Evolutionary conservation across 345 rosid species (phyloP).

Genomic region (Sisymbrium irio): DNA sequence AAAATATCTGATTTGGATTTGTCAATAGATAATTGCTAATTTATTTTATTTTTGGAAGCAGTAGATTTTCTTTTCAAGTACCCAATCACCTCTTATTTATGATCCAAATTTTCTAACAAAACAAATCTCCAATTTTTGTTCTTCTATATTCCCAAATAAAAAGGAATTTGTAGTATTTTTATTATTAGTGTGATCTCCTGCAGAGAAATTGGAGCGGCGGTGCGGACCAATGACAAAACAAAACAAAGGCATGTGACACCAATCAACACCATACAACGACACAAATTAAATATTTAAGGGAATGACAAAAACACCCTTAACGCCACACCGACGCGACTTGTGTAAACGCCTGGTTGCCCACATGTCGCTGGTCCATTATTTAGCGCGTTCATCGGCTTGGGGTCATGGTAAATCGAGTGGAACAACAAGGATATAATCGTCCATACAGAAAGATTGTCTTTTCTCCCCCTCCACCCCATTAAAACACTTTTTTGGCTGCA

Average conservation of each 20-base stretch:
- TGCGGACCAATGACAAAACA: background rate
- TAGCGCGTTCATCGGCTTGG: constrained; percentile 3
- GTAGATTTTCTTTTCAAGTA: constrained; percentile 39
- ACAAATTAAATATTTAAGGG: background rate
- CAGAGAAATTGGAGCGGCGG: constrained; percentile 27
- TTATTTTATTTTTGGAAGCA: background rate
- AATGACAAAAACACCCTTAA: constrained; percentile 15
- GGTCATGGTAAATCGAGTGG: constrained; percentile 6
- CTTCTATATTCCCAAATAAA: background rate
- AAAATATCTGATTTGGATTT: background rate
- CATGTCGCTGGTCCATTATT: constrained; percentile 19
- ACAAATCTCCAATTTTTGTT: background rate
- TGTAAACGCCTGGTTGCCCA: constrained; percentile 23
- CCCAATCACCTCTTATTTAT: constrained; percentile 33
- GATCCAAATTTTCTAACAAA: background rate
- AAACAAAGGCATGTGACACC: constrained; percentile 33
- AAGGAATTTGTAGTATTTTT: background rate
- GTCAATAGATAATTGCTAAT: background rate
- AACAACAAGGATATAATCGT: constrained; percentile 6
- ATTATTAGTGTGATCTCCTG: background rate
- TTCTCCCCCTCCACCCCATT: constrained; percentile 5
- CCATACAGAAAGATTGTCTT: constrained; percentile 16
- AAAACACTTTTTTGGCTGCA: constrained; percentile 31
- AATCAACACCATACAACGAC: constrained; percentile 30
- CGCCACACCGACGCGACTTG: constrained; percentile 30